Base-by-base conservation (phyloP, 345 rosid species). In the Populus simonii region DNA sequence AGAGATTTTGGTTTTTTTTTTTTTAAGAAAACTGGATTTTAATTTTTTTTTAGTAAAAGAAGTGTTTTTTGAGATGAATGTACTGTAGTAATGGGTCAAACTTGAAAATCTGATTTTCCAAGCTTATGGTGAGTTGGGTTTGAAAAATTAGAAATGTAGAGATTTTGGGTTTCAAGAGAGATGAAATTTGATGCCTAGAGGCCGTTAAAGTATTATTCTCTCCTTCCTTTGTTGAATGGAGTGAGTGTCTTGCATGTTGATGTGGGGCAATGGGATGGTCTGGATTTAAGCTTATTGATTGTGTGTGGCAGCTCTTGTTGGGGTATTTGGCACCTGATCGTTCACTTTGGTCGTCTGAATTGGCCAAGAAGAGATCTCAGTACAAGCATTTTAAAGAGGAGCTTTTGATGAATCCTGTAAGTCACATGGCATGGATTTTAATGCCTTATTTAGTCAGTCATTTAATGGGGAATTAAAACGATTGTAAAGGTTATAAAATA, bases 331-430 rank as follows among this genome's bases (percentile, higher is more conserved):
- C 98, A 2, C 87, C 91, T 51, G 99, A 95, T 83, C 94, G 93
- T 8, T 86, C 85, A 17, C 85, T 89, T 13, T 95, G 99, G 98
- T 84, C 89, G 11, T 83, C 91, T 71, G 99, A 95, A 79, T 80
- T 95, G 82, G 87, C 94, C 55, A 95, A 90, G 89, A 95, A 85
- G 85, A 90, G 99, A 84, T 86, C 92, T 47, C 98, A 95, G 86
- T 95, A 92, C 89, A 89, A 82, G 86, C 92, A 86, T 75, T 93
- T 95, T 78, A 95, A 93, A 83, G 93, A 89, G 15, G 99, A 95
- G 80, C 97, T 95, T 76, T 81, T 95, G 77, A 91, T 93, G 92
- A 95, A 95, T 73, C 99, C 99, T 83, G 99, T 95, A 88, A 85
- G 96, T 84, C 39, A 53, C 33, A 59, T 78, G 67, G 47, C 35